Base-by-base conservation (phyloP, 2,329 filamentous ascomycete species). In the Botryotinia globosa region DNA sequence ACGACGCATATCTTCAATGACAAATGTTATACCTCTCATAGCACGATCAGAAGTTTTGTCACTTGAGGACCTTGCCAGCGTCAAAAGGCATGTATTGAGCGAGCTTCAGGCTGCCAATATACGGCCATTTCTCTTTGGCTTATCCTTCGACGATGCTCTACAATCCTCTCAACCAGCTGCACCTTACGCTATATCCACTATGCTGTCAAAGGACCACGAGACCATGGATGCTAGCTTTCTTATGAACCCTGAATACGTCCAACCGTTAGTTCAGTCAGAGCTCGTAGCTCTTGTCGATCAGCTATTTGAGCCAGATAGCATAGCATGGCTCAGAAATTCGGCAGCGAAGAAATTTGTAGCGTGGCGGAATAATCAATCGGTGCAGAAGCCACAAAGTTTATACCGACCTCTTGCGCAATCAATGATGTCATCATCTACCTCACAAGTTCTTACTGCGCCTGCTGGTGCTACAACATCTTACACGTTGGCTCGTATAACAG, bases 141-240 rank as follows among this genome's bases (percentile, higher is more conserved):
- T 54, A 75, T 80, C 67, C 62, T 71, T 73, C 9, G 73, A 79
- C 34, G 73, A 74, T 25, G 56, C 73, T 63, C 69, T 74, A 16
- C 34, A 72, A 48, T 73, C 74, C 16, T 75, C 74, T 59, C 75
- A 74, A n/a, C 78, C 81, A 1, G 80, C 81, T 20, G 83, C 84
- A 73, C 89, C 91, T 4, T 97, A 93, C 79, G 89, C 93, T 0
- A 87, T 97, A 32, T 98, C 95, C 1, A 96, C 92, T 32, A 88
- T 88, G 20, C 85, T 88, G 37, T 88, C 87, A 1, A 87, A 88
- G 34, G 94, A 98, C 78, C 84, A 89, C 74, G 93, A 97, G 56
- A 89, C 87, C 61, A 97, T 98, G 91, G 95, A 98, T 80, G 95
- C 94, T 29, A 97, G 94, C 78, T 85, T 97, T 0, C 86, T 98